These are phyloP conservation scores for Soucietia sequanensis DNA, from an alignment of 805 yeast species.

Conservation along the genomic window DNA sequence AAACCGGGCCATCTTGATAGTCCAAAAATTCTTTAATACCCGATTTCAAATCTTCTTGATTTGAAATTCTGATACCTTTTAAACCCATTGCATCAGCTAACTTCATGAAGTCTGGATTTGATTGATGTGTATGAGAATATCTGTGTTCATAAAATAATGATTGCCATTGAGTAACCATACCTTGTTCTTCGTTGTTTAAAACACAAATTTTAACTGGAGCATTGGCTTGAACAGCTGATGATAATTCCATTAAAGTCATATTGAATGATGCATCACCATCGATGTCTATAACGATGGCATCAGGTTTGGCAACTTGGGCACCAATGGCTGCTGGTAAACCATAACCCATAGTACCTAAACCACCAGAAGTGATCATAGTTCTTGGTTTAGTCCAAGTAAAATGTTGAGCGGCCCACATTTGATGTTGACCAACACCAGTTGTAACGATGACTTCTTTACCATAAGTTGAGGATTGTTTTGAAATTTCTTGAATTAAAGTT, in stretches of 20 bases:
- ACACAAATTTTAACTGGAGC: slow-evolving; percentile 89
- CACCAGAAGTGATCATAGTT: slow-evolving; percentile 96
- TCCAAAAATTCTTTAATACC: slow-evolving; percentile 66
- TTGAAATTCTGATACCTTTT: slow-evolving; percentile 71
- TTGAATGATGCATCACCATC: slow-evolving; percentile 99
- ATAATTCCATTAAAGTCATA: slow-evolving; percentile 92
- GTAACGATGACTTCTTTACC: slow-evolving; percentile 81
- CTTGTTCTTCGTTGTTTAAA: slow-evolving; percentile 97
- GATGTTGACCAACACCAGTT: slow-evolving; percentile 99
- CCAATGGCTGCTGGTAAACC: slow-evolving; percentile 98
- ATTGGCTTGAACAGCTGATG: slow-evolving; percentile 90
- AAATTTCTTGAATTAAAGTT: slow-evolving; percentile 77
- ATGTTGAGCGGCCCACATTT: slow-evolving; percentile 99
- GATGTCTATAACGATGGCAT: slow-evolving; percentile 90
- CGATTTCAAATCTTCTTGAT: slow-evolving; percentile 57
- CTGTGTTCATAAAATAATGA: slow-evolving; percentile 95
- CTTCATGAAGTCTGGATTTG: slow-evolving; percentile 90
- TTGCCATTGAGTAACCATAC: slow-evolving; percentile 99
- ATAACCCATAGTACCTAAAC: slow-evolving; percentile 98
- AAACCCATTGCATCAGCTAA: slow-evolving; percentile 94
- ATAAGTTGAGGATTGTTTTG: slow-evolving; percentile 62
- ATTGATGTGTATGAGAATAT: slow-evolving; percentile 96
- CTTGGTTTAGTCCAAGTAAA: slow-evolving; percentile 93
- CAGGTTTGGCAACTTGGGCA: slow-evolving; percentile 95
- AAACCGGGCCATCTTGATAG: slow-evolving; percentile 74